Evolutionary conservation across 768 basidiomycete species (phyloP).

Genomic region (Symmetrospora coprosmae): DNA sequence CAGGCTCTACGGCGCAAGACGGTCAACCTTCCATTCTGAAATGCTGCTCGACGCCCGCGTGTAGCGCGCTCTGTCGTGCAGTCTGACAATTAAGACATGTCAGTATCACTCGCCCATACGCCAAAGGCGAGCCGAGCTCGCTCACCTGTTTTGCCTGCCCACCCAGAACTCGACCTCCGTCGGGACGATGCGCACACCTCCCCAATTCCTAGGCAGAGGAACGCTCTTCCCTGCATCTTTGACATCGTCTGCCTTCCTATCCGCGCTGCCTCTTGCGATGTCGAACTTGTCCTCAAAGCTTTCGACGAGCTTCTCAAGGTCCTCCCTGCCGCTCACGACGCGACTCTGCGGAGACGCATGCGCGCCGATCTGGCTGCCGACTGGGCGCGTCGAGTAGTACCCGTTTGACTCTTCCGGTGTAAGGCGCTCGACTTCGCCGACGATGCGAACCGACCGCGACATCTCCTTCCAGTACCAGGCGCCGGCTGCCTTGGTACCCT

Average conservation of each 20-base stretch:
- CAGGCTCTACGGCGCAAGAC: slow-evolving; percentile 17
- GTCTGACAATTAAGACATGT: no score
- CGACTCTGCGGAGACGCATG: slow-evolving; percentile 85
- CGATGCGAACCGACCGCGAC: slow-evolving; percentile 61
- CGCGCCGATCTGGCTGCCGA: slow-evolving; percentile 74
- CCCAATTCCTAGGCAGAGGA: slow-evolving; percentile 82
- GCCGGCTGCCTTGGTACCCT: slow-evolving; percentile 65
- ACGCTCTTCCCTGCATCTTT: slow-evolving; percentile 40
- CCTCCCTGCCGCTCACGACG: slow-evolving; percentile 53
- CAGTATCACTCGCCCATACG: no score
- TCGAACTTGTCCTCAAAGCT: slow-evolving; percentile 50
- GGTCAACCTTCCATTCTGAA: slow-evolving; percentile 14
- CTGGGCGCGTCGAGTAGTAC: slow-evolving; percentile 69
- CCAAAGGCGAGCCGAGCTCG: no score
- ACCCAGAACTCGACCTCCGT: slow-evolving; percentile 95
- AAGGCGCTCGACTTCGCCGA: slow-evolving; percentile 73
- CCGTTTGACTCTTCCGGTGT: slow-evolving; percentile 55
- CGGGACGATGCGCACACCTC: slow-evolving; percentile 89
- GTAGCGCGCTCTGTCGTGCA: slow-evolving; percentile 17
- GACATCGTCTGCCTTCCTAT: slow-evolving; percentile 1
- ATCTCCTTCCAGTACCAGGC: slow-evolving; percentile 87
- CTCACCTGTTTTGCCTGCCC: slow-evolving; percentile 70
- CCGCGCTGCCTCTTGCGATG: slow-evolving; percentile 33
- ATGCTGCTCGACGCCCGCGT: not conserved
- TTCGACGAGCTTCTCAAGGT: slow-evolving; percentile 51